Evolutionary conservation across 1,284 basidiomycete genomes (phyloP).

Genomic region (Trametes versicolor): DNA sequence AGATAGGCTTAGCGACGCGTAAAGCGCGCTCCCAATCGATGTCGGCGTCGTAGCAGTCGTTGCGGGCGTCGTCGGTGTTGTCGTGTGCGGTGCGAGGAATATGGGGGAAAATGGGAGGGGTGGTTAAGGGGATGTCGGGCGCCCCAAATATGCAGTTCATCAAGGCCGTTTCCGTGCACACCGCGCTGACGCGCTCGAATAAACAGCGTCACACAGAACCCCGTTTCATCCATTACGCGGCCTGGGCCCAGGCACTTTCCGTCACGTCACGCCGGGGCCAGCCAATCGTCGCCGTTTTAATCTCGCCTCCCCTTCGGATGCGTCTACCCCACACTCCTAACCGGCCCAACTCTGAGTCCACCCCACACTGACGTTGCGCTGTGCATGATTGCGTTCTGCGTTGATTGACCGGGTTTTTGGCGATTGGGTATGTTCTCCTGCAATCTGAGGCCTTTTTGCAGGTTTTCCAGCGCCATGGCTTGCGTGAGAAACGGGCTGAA

Average conservation of each 20-base stretch:
- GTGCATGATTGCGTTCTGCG: neutral
- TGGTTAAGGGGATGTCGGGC: slow-evolving; percentile 11
- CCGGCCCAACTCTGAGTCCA: slow-evolving; percentile 6
- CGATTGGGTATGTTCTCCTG: slow-evolving; percentile 1
- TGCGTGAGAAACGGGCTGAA: slow-evolving; percentile 8
- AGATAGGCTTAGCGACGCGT: slow-evolving; percentile 30
- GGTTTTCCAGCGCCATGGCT: neutral
- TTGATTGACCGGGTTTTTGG: neutral
- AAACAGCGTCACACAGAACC: slow-evolving; percentile 13
- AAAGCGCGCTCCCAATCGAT: slow-evolving; percentile 29
- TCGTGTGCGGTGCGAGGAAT: slow-evolving; percentile 20
- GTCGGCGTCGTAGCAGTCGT: slow-evolving; percentile 24
- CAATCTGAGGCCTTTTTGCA: neutral
- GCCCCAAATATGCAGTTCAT: slow-evolving; percentile 30
- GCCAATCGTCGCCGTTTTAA: slow-evolving; percentile 17
- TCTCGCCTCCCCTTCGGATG: slow-evolving; percentile 20
- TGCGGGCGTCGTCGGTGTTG: slow-evolving; percentile 23
- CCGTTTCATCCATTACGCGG: slow-evolving; percentile 27
- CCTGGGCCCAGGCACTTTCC: slow-evolving; percentile 21
- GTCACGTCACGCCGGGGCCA: slow-evolving; percentile 22
- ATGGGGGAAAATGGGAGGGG: slow-evolving; percentile 26
- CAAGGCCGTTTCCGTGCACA: slow-evolving; percentile 20
- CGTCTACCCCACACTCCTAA: slow-evolving; percentile 18
- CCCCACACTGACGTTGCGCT: slow-evolving; percentile 22
- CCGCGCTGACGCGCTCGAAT: slow-evolving; percentile 23